Base-by-base conservation (phyloP, 2,329 filamentous ascomycete genomes). In the Monosporascus sp. region DNA sequence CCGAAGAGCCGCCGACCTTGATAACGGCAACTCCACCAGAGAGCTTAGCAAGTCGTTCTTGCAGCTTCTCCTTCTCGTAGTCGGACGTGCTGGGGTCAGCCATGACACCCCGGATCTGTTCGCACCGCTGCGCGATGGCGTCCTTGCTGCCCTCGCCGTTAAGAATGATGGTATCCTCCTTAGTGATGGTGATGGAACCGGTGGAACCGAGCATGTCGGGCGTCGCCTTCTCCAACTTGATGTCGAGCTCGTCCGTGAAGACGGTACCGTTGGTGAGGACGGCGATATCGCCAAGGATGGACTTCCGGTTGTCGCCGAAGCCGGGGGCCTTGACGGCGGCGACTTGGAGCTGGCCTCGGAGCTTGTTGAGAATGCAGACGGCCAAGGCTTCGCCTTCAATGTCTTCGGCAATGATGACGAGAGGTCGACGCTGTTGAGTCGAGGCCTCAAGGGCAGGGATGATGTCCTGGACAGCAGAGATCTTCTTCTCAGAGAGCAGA, bases 11-110 rank as follows among this genome's bases (percentile, higher is more conserved):
- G 67, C 94, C 94, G 59, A 99, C 94, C 84, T 96, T 97, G 83
- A 99, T 97, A 76, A 99, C 94, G 65, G 94, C 94, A 66, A 99
- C 94, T 83, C 94, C 94, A 60, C 94, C 94, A 62, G 94, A 97
- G 63, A 99, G 89, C 86, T 99, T 99, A 65, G 94, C 94, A 57
- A 99, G 89, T 78, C 94, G 94, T 82, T 99, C 94, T 80, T 97
- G 94, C 61, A 99, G 90, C 86, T 99, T 99, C 88, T 99, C 94
- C 85, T 97, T 97, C 85, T 99, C 94, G 78, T 99, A 99, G 70
- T 99, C 94, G 48, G 92, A 97, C 60, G 94, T 99, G 65, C 83
- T 86, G 61, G 93, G 88, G 78, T 99, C 94, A 58, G 80, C 82
- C 80, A 97, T 96, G 75, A 97, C 91, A 63, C 93, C 92, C 64